Conservation (phyloP, 192 early-diverging fungal species). For the Backusella luteola region DNA sequence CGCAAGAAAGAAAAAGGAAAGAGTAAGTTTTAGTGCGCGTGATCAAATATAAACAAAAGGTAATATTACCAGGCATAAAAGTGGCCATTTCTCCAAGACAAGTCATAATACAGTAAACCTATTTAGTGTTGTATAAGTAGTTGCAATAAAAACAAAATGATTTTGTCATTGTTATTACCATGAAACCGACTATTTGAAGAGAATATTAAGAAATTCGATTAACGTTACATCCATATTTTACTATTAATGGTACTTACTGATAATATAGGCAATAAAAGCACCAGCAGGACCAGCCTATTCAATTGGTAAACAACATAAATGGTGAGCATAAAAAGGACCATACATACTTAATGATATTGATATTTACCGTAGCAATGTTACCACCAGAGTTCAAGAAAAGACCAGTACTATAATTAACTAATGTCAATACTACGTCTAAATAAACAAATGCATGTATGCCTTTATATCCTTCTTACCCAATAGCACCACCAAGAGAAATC, state of each 20-base stretch:
- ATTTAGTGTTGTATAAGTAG: not conserved
- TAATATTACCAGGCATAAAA: conserved; percentile 57
- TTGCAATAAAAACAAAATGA: not conserved
- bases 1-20: not conserved
- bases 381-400: conserved; percentile 73
- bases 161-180: conserved; percentile 19
- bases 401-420: conserved; percentile 48
- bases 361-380: conserved; percentile 50
- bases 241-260: conserved; percentile 20
- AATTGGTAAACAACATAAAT: not conserved
- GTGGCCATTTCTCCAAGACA: conserved; percentile 88
- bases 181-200: conserved; percentile 27
- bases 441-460: not conserved
- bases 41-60: not conserved
- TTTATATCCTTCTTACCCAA: conserved; percentile 19
- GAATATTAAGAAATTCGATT: not conserved
- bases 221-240: not conserved
- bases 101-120: conserved; percentile 73
- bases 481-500: conserved; percentile 35
- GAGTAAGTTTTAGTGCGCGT: not conserved
- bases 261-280: conserved; percentile 62
- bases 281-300: conserved; percentile 72
- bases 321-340: not conserved
- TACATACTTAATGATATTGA: not conserved
- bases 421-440: not conserved